Evolutionary conservation across 805 yeast species (phyloP), one percentile per base, ranked within the genome.

Genomic region (Metschnikowia aberdeeniae): DNA sequence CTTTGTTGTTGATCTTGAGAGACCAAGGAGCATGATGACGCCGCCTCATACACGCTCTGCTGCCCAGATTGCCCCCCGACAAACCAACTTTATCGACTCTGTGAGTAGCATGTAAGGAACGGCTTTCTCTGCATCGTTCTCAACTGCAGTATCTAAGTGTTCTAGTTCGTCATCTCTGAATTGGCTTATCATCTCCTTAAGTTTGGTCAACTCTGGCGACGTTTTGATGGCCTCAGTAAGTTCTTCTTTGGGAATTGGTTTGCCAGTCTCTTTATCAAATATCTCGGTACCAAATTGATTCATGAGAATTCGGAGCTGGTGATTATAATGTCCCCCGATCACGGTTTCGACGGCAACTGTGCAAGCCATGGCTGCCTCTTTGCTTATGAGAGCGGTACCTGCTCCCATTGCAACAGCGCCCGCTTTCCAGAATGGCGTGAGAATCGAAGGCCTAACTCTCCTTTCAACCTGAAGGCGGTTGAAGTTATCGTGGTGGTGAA

Each of bases 361-460:
- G 63, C 99, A 93, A 1, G 99, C 98, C 99, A 93, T 93, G 2
- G 99, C 98, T 2, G 96, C 97, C 61, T 92, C 97, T 59, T 89
- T 88, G 13, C 97, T 84, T 51, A 89, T 66, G 43, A 86, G 56
- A 0, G 96, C 97, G 0, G 98, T 93, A 1, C 83, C 85, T 1
- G 81, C 80, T 3, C 99, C 99, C 70, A 93, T 73, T 0, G 82
- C 82, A 40, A 85, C 73, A 0, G 99, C 98, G 3, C 97, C 98
- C 0, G 78, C 64, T 61, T 86, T 89, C 99, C 99, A 93, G 1
- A 88, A 57, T 1, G 99, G 99, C 0, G 98, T 90, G 34, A 93
- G 65, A 12, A 93, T 57, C 0, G 97, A 88, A 3, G 99, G 99
- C 56, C 99, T 78, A 1, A 90, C 96, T 40, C 97, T 72, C 52